A percentile compares a stretch with the other conserved stretches of the same genome.
Conservation (phyloP, 495 filamentous ascomycete genomes). For the Aspergillus leporis region DNA sequence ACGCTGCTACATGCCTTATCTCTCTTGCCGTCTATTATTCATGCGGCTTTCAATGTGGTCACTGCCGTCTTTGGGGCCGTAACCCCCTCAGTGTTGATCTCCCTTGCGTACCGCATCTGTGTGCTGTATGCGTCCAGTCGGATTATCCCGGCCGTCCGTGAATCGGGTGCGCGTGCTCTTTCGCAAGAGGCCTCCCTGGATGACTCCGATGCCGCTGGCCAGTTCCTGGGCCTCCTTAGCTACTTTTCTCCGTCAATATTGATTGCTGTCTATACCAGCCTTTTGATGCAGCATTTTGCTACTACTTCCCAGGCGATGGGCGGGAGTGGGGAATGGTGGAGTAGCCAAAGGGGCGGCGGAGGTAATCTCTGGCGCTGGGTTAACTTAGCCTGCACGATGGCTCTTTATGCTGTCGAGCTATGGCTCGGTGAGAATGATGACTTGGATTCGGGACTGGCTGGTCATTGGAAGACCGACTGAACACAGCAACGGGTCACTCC, state of each 20-base stretch:
- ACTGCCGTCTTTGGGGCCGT: conserved; percentile 88
- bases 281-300: conserved; percentile 93
- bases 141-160: conserved; percentile 90
- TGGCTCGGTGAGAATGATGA: conserved; percentile 76
- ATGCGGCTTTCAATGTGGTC: conserved; percentile 82
- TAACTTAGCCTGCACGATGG: conserved; percentile 85
- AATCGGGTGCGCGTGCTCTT: conserved; percentile 77
- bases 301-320: conserved; percentile 61
- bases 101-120: conserved; percentile 85
- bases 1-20: conserved; percentile 84
- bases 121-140: conserved; percentile 95
- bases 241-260: conserved; percentile 93
- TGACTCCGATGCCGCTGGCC: conserved; percentile 78
- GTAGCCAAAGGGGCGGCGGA: conserved; percentile 71
- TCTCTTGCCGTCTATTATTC: conserved; percentile 77
- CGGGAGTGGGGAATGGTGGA: conserved; percentile 80
- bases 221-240: conserved; percentile 75
- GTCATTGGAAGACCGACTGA: conserved; percentile 94
- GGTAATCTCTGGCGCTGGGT: conserved; percentile 92
- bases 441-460: conserved; percentile 64
- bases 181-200: conserved; percentile 81
- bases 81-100: conserved; percentile 92
- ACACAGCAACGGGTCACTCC: background rate
- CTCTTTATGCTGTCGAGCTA: conserved; percentile 83
- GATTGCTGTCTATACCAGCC: conserved; percentile 93